Evolutionary conservation across 495 filamentous ascomycete species (phyloP).

Genomic region (Penicillium turbatum): DNA sequence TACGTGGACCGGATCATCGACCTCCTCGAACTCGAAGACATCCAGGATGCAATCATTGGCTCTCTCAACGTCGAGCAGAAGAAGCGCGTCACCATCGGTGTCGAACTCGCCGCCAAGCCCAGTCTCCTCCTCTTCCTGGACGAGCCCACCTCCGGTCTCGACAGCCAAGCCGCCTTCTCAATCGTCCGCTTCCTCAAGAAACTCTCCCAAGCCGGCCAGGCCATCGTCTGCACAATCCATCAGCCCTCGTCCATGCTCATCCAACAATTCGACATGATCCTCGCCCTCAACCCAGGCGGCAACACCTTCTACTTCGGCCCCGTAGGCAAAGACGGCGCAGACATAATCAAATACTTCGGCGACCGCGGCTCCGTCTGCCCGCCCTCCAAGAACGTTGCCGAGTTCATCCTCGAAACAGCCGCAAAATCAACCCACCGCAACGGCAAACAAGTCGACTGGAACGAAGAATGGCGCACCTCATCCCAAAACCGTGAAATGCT

Average conservation of each 20-base stretch:
- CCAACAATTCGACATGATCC: constrained; percentile 72
- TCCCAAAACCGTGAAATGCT: constrained; percentile 48
- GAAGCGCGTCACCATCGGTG: constrained; percentile 81
- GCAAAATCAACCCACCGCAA: constrained; percentile 53
- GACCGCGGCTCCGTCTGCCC: constrained; percentile 57
- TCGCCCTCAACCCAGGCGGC: constrained; percentile 65
- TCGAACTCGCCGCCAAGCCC: constrained; percentile 86
- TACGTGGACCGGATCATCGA: constrained; percentile 61
- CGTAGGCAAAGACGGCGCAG: constrained; percentile 58
- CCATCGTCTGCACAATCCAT: constrained; percentile 80
- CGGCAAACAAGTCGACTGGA: constrained; percentile 60
- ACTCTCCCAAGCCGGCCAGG: constrained; percentile 69
- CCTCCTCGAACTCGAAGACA: constrained; percentile 52
- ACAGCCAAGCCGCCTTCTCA: constrained; percentile 76
- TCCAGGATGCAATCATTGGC: constrained; percentile 51
- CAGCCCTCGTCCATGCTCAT: constrained; percentile 68
- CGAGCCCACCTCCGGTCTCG: constrained; percentile 78
- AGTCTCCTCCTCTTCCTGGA: constrained; percentile 77
- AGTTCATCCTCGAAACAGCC: constrained; percentile 80
- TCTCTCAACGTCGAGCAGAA: constrained; percentile 63
- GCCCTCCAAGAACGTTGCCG: constrained; percentile 69
- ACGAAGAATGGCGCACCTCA: constrained; percentile 66
- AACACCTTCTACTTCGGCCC: constrained; percentile 73
- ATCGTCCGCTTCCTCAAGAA: constrained; percentile 85
- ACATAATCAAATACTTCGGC: constrained; percentile 64